Evolutionary conservation across 495 filamentous ascomycete genomes (phyloP), one percentile per base, ranked within the genome.

Genomic region (Stereocaulon alpinum): DNA sequence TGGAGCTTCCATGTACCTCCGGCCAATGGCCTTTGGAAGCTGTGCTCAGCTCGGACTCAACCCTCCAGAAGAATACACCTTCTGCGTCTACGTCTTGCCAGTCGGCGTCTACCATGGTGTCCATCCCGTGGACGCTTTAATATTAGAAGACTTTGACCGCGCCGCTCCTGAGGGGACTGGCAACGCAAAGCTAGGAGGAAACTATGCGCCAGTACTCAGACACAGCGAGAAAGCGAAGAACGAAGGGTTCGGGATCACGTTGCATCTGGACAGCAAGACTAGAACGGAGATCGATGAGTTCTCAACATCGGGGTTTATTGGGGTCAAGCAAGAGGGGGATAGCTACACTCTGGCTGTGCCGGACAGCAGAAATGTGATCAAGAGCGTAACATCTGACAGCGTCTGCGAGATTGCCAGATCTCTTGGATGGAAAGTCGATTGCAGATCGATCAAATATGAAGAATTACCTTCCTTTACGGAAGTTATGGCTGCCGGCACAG

Each of bases 401-500:
- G 76, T 88, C 20, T 78, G 78, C 63, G 77, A 86, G 61, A 86
- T 96, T 62, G 87, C 74, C 0, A 75, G 72, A 48, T 79, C 75
- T 58, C 76, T 85, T 40, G 86, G 87, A 0, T 90, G 82, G 79
- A 76, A 74, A 47, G 82, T 87, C 5, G 86, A 89, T 69, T 76
- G 73, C 62, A 69, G 85, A 40, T 64, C 77, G 75, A 86, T 95
- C 68, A 80, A 81, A 61, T 92, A 92, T 70, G 76, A 81, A n/a
- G 92, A 98, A 63, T 74, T 96, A 10, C 68, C 73, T 15, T 68
- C 72, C 7, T 96, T 97, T 72, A 76, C 76, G 48, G 93, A 98
- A 70, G 84, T 98, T 20, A 80, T 96, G 72, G 93, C 92, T 4
- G 90, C 89, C 1, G 93, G 93, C 0, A 98, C 93, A 1, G 93